phyloP scores from a whole-genome alignment of 169 alveolate genomes.

The Perkinsus chesapeaki region DNA sequence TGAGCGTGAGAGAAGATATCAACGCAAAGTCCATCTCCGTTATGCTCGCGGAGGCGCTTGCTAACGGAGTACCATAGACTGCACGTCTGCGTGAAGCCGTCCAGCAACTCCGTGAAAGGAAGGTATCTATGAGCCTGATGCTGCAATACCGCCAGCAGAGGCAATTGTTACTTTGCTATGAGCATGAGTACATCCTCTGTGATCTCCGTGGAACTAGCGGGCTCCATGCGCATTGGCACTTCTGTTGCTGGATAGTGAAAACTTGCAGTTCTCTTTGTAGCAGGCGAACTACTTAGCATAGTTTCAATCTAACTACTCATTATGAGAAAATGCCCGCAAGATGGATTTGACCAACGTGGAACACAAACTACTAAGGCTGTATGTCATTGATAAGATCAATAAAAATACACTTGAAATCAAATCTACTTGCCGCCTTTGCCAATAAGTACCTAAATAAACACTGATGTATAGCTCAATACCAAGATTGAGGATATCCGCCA shows the following conservation, averaged over 20 bases:
- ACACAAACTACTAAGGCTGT: neutral
- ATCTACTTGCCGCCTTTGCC: neutral
- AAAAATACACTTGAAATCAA: neutral
- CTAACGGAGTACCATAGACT: neutral
- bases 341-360: too few relatives aligned
- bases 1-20: neutral
- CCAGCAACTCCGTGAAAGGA: neutral
- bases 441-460: neutral
- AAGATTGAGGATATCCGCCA: too few relatives aligned
- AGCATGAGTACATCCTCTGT: neutral
- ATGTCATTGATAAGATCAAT: neutral
- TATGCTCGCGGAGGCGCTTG: neutral
- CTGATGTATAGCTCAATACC: too few relatives aligned
- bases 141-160: too few relatives aligned
- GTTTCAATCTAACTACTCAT: neutral
- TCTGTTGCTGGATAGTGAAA: neutral
- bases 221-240: neutral
- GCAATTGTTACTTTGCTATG: neutral
- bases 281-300: neutral
- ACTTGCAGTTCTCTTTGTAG: neutral
- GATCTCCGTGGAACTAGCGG: neutral
- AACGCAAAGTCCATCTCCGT: neutral
- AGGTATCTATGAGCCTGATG: neutral
- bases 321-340: too few relatives aligned
- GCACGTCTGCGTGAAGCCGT: neutral